Conservation (phyloP, 768 basidiomycete species). For the Boletus sp. region DNA sequence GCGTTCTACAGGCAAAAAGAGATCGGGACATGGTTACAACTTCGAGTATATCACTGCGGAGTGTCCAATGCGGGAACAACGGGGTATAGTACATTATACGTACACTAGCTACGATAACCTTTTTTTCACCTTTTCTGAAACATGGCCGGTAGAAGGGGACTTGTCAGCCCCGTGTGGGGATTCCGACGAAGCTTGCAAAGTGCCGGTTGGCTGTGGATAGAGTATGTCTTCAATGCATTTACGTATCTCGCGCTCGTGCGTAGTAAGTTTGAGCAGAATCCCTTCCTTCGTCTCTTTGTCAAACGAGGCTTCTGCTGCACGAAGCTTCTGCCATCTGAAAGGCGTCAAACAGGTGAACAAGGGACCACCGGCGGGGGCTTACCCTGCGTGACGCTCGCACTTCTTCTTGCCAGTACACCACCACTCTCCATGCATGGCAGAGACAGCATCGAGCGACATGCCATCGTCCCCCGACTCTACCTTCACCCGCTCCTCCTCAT, state of each 20-base stretch:
- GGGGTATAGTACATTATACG: conserved; percentile 22
- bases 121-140: conserved; percentile 57
- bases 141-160: conserved; percentile 35
- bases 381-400: conserved; percentile 81
- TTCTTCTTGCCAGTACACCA: conserved; percentile 76
- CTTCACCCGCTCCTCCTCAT: conserved; percentile 48
- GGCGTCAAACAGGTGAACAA: conserved; percentile 5
- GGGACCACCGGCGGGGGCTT: conserved; percentile 18
- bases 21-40: conserved; percentile 16
- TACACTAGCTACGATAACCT: conserved; percentile 36
- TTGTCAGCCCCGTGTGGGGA: conserved; percentile 41
- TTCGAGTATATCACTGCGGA: conserved; percentile 10
- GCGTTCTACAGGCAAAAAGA: conserved; percentile 1
- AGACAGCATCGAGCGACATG: conserved; percentile 36
- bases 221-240: conserved; percentile 72
- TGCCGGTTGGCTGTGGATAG: conserved; percentile 43
- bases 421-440: conserved; percentile 49
- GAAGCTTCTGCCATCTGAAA: conserved; percentile 75
- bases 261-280: conserved; percentile 61
- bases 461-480: conserved; percentile 32
- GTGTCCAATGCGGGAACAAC: conserved; percentile 18
- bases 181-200: conserved; percentile 33
- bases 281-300: conserved; percentile 77
- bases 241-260: conserved; percentile 74
- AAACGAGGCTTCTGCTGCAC: conserved; percentile 64